A percentile compares a stretch with the other conserved stretches of the same genome.
These are phyloP conservation scores for Blastocystis sp. DNA, from an alignment of 352 stramenopile genomes.

Conservation along the genomic window DNA sequence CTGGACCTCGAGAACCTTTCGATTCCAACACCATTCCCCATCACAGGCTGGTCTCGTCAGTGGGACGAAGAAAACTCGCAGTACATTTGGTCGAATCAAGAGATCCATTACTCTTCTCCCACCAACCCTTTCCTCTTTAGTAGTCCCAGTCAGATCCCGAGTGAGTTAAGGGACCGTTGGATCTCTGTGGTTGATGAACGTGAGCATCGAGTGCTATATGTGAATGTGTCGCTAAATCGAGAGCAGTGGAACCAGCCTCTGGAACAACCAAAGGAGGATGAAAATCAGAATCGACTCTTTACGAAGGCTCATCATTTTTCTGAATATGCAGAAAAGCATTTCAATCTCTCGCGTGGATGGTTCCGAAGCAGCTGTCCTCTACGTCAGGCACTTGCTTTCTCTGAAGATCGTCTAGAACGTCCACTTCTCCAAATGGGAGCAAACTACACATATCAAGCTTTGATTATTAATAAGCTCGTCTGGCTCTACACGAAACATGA, in stretches of 20 bases:
- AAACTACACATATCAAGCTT: background rate
- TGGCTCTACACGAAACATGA: background rate
- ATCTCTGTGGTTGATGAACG: background rate
- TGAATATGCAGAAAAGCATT: slow-evolving; percentile 7
- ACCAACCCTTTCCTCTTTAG: background rate
- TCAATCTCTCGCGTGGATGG: background rate
- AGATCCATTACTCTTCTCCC: background rate
- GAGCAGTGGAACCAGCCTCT: slow-evolving; percentile 1
- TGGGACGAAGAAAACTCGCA: background rate
- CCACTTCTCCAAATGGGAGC: background rate
- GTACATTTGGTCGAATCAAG: background rate
- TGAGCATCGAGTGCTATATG: background rate
- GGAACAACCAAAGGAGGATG: background rate
- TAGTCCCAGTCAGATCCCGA: background rate
- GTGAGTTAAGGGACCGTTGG: background rate
- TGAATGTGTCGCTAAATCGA: background rate
- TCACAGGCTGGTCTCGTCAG: background rate
- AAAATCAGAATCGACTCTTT: background rate
- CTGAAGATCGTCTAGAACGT: background rate
- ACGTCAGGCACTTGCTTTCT: background rate
- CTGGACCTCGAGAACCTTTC: background rate
- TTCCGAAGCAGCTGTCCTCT: background rate
- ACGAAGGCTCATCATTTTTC: background rate
- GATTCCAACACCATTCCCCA: background rate
- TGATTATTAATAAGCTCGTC: background rate